A percentile compares a stretch with the other conserved stretches of the same genome.
These are phyloP conservation scores for Inga laurina DNA, from an alignment of 306 rosid species.

Conservation along the genomic window DNA sequence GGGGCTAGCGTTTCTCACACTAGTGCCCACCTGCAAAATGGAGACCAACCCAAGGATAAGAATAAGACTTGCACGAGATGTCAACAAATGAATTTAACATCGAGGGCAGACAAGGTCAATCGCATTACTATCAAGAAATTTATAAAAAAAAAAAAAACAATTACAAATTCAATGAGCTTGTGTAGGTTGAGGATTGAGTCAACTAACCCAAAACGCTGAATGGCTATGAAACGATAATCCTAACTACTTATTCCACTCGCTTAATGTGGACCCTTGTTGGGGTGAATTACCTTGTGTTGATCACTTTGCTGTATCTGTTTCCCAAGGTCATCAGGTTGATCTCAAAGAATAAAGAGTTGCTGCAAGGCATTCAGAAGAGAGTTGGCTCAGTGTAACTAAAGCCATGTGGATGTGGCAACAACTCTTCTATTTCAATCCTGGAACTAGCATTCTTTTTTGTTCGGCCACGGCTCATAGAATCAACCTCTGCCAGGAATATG, in stretches of 20 bases:
- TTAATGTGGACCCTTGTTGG: background rate
- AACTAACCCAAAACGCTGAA: slow-evolving; percentile 27
- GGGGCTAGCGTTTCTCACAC: slow-evolving; percentile 49
- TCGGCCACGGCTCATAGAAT: slow-evolving; percentile 67
- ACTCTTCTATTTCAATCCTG: slow-evolving; percentile 74
- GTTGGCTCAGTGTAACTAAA: slow-evolving; percentile 53
- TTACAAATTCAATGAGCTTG: slow-evolving; percentile 35
- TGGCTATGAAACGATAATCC: slow-evolving; percentile 19
- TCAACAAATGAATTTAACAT: slow-evolving; percentile 49
- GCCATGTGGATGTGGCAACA: slow-evolving; percentile 65
- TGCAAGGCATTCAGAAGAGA: slow-evolving; percentile 45
- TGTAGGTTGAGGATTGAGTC: slow-evolving; percentile 25
- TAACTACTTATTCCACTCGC: slow-evolving; percentile 1
- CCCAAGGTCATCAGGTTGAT: slow-evolving; percentile 32
- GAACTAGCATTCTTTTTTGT: slow-evolving; percentile 79
- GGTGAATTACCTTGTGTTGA: slow-evolving; percentile 44
- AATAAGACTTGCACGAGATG: slow-evolving; percentile 48
- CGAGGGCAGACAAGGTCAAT: slow-evolving; percentile 41
- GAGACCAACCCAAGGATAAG: slow-evolving; percentile 68
- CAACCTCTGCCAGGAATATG: slow-evolving; percentile 79
- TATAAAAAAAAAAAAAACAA: background rate
- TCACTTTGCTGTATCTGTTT: slow-evolving; percentile 31
- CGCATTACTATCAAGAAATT: slow-evolving; percentile 30
- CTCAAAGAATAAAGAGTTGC: slow-evolving; percentile 18
- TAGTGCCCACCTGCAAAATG: slow-evolving; percentile 61